A percentile compares a stretch with the other conserved stretches of the same genome.
These are phyloP conservation scores for Acer saccharum DNA, from an alignment of 345 rosid genomes.

Conservation along the genomic window DNA sequence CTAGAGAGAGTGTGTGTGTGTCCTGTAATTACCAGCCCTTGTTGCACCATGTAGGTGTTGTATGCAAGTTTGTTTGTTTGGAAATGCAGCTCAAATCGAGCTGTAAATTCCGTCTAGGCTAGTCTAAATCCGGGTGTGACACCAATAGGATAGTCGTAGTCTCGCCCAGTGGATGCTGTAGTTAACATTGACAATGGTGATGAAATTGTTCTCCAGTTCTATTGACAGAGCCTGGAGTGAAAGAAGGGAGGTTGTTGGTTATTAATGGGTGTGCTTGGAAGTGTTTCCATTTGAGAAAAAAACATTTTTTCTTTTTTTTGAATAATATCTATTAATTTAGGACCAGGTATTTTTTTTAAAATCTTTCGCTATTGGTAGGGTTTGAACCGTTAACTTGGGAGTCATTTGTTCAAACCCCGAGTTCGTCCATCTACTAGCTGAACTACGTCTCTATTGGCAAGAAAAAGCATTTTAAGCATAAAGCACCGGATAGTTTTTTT, in stretches of 20 bases:
- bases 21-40: background rate
- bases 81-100: conserved; percentile 9
- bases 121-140: conserved; percentile 8
- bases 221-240: background rate
- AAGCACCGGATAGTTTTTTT: too few species aligned
- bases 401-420: too few species aligned
- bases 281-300: background rate
- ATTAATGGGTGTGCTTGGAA: background rate
- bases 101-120: conserved; percentile 9
- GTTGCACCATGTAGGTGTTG: conserved; percentile 2
- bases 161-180: too few species aligned
- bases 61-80: conserved; percentile 14
- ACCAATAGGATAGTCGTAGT: background rate
- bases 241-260: background rate
- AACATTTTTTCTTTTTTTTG: background rate
- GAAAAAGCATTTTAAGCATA: too few species aligned
- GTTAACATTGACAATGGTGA: conserved; percentile 2
- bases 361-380: too few species aligned
- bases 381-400: too few species aligned
- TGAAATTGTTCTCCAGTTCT: background rate
- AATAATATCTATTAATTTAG: too few species aligned
- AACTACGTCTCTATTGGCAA: too few species aligned
- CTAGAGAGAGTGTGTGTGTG: background rate
- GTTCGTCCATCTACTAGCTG: too few species aligned
- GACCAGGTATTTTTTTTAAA: too few species aligned